Evolutionary conservation across 345 rosid species (phyloP).

Genomic region (Turritis glabra): DNA sequence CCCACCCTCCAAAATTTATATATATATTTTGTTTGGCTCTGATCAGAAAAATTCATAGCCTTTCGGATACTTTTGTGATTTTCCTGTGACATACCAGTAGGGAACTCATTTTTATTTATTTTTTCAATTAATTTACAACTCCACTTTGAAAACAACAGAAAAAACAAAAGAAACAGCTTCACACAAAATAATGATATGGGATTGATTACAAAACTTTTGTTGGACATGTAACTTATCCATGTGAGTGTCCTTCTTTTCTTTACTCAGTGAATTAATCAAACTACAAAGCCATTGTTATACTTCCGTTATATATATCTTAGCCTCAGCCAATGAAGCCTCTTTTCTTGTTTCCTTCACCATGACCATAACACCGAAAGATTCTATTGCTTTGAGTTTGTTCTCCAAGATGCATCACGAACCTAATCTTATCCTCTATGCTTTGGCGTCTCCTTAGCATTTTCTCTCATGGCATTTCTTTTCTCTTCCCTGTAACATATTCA

Average conservation of each 20-base stretch:
- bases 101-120: background rate
- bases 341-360: background rate
- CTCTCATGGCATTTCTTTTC: constrained; percentile 59
- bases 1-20: constrained; percentile 2
- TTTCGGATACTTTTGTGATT: background rate
- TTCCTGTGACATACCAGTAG: too few relatives aligned
- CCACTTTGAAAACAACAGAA: background rate
- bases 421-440: constrained; percentile 6
- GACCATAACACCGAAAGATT: background rate
- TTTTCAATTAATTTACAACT: background rate
- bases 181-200: background rate
- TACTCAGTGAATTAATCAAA: background rate
- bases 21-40: background rate
- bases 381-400: background rate
- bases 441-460: constrained; percentile 14
- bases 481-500: constrained; percentile 60
- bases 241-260: background rate
- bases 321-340: background rate
- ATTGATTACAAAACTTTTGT: constrained; percentile 27
- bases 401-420: constrained; percentile 25
- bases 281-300: constrained; percentile 4
- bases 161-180: background rate
- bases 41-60: background rate
- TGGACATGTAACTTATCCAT: background rate
- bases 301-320: background rate